phyloP scores from a whole-genome alignment of 2,329 filamentous ascomycete genomes.

The Rhinocladiella similis region DNA sequence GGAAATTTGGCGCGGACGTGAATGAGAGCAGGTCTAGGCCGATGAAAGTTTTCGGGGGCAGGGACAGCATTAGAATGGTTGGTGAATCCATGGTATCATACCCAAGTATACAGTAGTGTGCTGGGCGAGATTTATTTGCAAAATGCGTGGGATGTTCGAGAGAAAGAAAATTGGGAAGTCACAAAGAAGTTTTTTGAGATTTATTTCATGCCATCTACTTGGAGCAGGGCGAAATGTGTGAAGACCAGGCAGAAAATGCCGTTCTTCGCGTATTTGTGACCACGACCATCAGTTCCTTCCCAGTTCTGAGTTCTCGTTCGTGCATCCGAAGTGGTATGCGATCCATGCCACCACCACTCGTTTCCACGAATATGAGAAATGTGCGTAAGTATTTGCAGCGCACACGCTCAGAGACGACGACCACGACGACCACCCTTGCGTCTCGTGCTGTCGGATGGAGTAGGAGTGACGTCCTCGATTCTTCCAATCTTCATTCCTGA shows the following conservation, averaged over 20 bases:
- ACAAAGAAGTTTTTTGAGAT: slow-evolving; percentile 1
- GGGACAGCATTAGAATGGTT: slow-evolving; percentile 44
- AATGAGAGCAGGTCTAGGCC: slow-evolving; percentile 60
- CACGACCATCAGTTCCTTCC: slow-evolving; percentile 2
- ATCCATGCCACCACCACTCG: too few relatives aligned
- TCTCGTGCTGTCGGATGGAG: slow-evolving; percentile 97
- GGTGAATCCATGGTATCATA: slow-evolving; percentile 12
- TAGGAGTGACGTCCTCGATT: slow-evolving; percentile 99
- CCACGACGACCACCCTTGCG: slow-evolving; percentile 99
- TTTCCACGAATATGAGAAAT: background rate
- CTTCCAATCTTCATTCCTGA: slow-evolving; percentile 99
- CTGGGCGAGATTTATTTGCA: background rate
- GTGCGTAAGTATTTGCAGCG: background rate
- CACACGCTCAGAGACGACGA: slow-evolving; percentile 87
- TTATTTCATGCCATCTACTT: slow-evolving; percentile 10
- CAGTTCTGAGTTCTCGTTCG: slow-evolving; percentile 35
- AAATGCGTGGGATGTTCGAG: background rate
- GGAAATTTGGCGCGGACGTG: slow-evolving; percentile 61
- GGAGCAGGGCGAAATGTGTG: slow-evolving; percentile 21
- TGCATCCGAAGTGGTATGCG: slow-evolving; percentile 35
- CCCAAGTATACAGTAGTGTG: background rate
- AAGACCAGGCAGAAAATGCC: slow-evolving; percentile 54
- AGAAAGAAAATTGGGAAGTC: slow-evolving; percentile 3
- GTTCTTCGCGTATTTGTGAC: slow-evolving; percentile 54
- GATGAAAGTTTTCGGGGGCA: slow-evolving; percentile 50